Base-by-base conservation (phyloP, 164 flowering plant species). In the Cinnamomum micranthum region DNA sequence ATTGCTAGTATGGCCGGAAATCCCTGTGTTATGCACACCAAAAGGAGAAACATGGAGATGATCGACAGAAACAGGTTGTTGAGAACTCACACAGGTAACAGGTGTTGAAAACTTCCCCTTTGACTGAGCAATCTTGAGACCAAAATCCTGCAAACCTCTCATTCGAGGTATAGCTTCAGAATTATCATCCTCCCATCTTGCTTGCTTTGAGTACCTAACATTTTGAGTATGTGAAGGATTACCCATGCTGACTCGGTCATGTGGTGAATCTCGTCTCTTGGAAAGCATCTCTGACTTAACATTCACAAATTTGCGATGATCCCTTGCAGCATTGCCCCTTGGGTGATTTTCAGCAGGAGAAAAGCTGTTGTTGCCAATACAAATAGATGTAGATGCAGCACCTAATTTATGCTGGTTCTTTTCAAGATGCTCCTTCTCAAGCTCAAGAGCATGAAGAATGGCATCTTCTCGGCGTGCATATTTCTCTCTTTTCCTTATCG, bases 381-480 rank as follows among this genome's bases (percentile, higher is more conserved):
- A 65, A 75, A 77, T 86, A 75, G 87, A 79, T 41, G 47, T 86
- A 75, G 87, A 55, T 72, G 76, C 69, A 76, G 33, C 68, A 73
- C 81, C 87, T 50, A 81, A 55, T 73, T 87, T 86, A 69, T 83
- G 90, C 77, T 83, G 88, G 64, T 91, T 85, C 77, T 81, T 85
- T 68, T 84, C 89, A 78, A 87, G 47, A 66, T 83, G 67, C 79
- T 86, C 83, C 80, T 80, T 95, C 84, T 95, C 99, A 80, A 95
- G 93, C 82, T 92, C 97, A 83, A 95, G 98, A 52, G 99, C 99
- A 87, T 95, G 98, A 80, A 92, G 88, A 82, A 95, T 95, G 55
- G 99, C 99, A 92, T 95, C 99, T 84, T 95, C 99, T 69, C 97
- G 83, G 20, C 98, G 97, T 52, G 99, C 99, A 85, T 95, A 93